Percentiles rank a stretch among this genome's conserved stretches.
Evolutionary conservation across 306 rosid species (phyloP).

Genomic region (Inga oerstediana): DNA sequence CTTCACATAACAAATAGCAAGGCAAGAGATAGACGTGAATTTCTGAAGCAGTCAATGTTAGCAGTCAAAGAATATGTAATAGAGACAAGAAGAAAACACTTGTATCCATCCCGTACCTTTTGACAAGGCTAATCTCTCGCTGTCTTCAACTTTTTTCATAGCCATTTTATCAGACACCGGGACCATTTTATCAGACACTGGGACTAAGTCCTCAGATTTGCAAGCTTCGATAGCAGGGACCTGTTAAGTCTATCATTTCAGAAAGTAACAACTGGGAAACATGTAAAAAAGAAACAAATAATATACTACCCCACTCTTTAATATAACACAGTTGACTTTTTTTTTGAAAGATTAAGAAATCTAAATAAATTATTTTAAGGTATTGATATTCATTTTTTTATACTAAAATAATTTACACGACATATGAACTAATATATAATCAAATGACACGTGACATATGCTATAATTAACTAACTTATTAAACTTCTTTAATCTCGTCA

Average conservation of each 20-base stretch:
- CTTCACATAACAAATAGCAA: constrained; percentile 30
- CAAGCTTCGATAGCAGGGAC: constrained; percentile 27
- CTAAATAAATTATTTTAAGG: too few species aligned
- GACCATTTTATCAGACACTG: constrained; percentile 43
- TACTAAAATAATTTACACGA: too few species aligned
- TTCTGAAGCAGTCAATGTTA: background rate
- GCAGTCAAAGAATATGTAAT: constrained; percentile 4
- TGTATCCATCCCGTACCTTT: constrained; percentile 46
- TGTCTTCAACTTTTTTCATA: constrained; percentile 50
- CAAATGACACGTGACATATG: too few species aligned
- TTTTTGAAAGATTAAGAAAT: too few species aligned
- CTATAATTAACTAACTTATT: too few species aligned
- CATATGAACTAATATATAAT: too few species aligned
- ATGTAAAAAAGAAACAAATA: background rate
- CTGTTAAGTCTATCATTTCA: constrained; percentile 42
- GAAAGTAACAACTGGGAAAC: constrained; percentile 19
- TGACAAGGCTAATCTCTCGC: constrained; percentile 35
- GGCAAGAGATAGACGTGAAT: background rate
- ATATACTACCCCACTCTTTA: background rate
- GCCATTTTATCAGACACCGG: constrained; percentile 48
- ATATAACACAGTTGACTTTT: too few species aligned
- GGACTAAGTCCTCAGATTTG: constrained; percentile 44
- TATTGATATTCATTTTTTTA: too few species aligned
- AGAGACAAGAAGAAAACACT: background rate
- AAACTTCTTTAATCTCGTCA: too few species aligned